A percentile compares a stretch with the other conserved stretches of the same genome.
Conservation (phyloP, 495 filamentous ascomycete species). For the Neurospora sublineolata region DNA sequence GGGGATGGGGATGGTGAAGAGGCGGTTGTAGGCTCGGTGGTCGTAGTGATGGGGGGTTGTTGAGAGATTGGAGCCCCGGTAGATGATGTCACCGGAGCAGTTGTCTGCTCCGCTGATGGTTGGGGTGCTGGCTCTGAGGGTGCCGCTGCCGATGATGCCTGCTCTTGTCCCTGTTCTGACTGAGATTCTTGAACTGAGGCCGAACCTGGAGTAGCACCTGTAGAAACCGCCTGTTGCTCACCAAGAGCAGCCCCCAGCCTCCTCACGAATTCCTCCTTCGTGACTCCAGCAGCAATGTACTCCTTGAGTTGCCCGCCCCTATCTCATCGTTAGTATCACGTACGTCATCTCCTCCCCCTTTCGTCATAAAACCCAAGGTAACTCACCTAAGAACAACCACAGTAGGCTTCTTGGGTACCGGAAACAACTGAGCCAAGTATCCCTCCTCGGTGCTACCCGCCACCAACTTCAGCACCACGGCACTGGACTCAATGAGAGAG, state of each 20-base stretch:
- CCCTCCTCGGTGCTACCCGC: constrained; percentile 67
- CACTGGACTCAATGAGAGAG: constrained; percentile 40
- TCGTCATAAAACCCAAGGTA: neutral
- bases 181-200: neutral
- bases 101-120: neutral
- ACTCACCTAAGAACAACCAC: constrained; percentile 65
- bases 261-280: constrained; percentile 45
- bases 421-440: constrained; percentile 71
- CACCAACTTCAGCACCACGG: constrained; percentile 56
- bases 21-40: neutral
- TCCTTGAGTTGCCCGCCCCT: constrained; percentile 53
- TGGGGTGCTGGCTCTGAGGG: neutral
- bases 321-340: neutral
- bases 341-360: neutral
- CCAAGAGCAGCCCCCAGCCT: constrained; percentile 35
- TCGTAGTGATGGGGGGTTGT: neutral
- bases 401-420: constrained; percentile 58
- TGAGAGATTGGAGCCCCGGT: neutral
- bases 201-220: neutral
- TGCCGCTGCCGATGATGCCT: neutral
- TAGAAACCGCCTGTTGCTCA: neutral
- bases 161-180: neutral
- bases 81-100: neutral
- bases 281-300: constrained; percentile 48
- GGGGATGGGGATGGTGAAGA: neutral